phyloP scores from a whole-genome alignment of 306 rosid species.

The Medicago ruthenica region DNA sequence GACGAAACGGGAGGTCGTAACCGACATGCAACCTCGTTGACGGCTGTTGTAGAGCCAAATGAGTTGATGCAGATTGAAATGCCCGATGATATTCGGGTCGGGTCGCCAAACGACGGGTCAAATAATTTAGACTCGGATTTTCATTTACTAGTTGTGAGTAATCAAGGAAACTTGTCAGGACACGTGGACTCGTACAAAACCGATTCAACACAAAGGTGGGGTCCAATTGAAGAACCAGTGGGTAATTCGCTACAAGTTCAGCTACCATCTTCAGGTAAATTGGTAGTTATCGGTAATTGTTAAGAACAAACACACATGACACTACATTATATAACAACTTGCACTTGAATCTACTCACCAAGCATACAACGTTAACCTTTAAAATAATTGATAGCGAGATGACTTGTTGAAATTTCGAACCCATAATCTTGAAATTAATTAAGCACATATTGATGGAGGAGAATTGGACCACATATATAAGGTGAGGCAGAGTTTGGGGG shows the following conservation, averaged over 20 bases:
- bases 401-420: not conserved
- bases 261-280: slow-evolving; percentile 60
- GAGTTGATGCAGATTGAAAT: slow-evolving; percentile 86
- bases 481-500: not conserved
- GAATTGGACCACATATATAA: slow-evolving; percentile 10
- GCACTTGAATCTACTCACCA: not conserved
- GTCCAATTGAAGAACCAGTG: slow-evolving; percentile 24
- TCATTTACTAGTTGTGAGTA: slow-evolving; percentile 60
- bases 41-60: slow-evolving; percentile 53
- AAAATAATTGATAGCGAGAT: not conserved
- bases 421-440: not conserved
- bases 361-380: not conserved
- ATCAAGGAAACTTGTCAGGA: slow-evolving; percentile 27
- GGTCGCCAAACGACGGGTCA: slow-evolving; percentile 85
- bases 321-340: not conserved
- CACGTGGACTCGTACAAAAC: slow-evolving; percentile 48
- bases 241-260: slow-evolving; percentile 44
- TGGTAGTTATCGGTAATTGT: not conserved
- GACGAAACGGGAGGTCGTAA: slow-evolving; percentile 51
- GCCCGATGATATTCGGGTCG: slow-evolving; percentile 81
- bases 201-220: slow-evolving; percentile 58
- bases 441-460: not conserved
- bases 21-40: not conserved
- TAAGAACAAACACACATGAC: not conserved
- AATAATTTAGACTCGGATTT: slow-evolving; percentile 78